Evolutionary conservation across 441 rosid species (phyloP).

Genomic region (Capsella rubella): DNA sequence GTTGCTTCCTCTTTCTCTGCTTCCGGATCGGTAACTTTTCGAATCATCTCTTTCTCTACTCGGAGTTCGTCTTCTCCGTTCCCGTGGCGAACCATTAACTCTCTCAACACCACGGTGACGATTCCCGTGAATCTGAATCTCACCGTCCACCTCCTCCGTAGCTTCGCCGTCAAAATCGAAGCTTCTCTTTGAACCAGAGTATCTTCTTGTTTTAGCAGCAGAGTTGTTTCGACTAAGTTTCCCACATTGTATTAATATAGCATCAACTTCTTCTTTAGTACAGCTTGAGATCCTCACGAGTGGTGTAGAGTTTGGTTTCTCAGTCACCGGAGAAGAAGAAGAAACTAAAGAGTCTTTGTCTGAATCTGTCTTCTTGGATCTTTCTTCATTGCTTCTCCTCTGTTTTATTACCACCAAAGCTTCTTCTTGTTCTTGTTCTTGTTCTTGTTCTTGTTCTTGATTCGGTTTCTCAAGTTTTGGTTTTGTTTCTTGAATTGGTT

Average conservation of each 20-base stretch:
- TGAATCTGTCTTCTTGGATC: slow-evolving; percentile 42
- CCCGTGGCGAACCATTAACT: slow-evolving; percentile 47
- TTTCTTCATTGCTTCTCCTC: slow-evolving; percentile 55
- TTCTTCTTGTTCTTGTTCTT: slow-evolving; percentile 14
- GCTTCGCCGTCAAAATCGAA: slow-evolving; percentile 67
- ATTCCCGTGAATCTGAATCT: slow-evolving; percentile 41
- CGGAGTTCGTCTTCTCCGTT: slow-evolving; percentile 85
- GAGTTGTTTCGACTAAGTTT: slow-evolving; percentile 79
- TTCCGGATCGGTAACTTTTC: slow-evolving; percentile 55
- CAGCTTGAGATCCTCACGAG: slow-evolving; percentile 35
- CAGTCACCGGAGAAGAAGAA: slow-evolving; percentile 19
- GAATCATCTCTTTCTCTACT: slow-evolving; percentile 83
- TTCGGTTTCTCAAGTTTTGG: slow-evolving; percentile 20
- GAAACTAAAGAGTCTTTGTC: slow-evolving; percentile 29
- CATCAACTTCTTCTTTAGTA: slow-evolving; percentile 74
- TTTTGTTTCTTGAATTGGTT: slow-evolving; percentile 29
- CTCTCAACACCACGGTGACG: slow-evolving; percentile 54
- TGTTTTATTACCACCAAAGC: slow-evolving; percentile 51
- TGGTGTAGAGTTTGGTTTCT: slow-evolving; percentile 20
- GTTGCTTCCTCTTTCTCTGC: slow-evolving; percentile 61
- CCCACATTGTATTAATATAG: slow-evolving; percentile 91
- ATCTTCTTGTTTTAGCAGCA: slow-evolving; percentile 56
- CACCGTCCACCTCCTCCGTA: slow-evolving; percentile 17
- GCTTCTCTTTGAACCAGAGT: slow-evolving; percentile 85
- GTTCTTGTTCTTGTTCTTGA: slow-evolving; percentile 22